Base-by-base conservation (phyloP, 208 protist genomes). In the Leishmania gerbilli region DNA sequence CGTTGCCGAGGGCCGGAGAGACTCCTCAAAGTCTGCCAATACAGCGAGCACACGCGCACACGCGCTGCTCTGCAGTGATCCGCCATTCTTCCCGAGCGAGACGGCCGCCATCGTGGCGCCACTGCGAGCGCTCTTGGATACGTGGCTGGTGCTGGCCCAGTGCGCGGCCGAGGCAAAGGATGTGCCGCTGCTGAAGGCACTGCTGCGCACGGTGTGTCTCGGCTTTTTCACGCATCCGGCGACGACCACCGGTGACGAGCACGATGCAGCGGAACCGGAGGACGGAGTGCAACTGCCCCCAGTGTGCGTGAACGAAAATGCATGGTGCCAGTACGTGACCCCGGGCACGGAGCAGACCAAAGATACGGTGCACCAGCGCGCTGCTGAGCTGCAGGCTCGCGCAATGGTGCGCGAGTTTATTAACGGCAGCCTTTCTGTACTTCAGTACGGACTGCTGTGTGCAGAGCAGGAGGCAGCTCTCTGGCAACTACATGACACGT, bases 111-210 rank as follows among this genome's bases (percentile, higher is more conserved):
- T 82, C 5, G 74, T 87, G 37, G 86, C 83, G 3, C 83, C 81
- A 21, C 71, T 93, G 72, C 82, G 80, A 27, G 87, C 87, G 19
- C 79, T 90, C 40, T 77, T 87, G 19, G 68, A 84, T 40, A 71
- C 90, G 49, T 89, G 88, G 71, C 71, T 92, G 62, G 60, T 84
- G 47, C 65, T 95, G 55, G 84, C 88, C 4, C 83, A 90, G 65
- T 92, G 88, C 77, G 90, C 87, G 13, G 87, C 86, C 15, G 88
- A 89, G 79, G 84, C 88, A 6, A 92, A 94, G 82, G 89, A 93
- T 45, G 53, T 81, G n/a, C 55, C 83, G 31, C 74, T 95, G 64
- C 85, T 95, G 69, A 64, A 77, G 24, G 78, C 82, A 24, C 69
- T 95, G 24, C 83, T 92, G 34, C 74, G 80, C 37, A 76, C 86